Base-by-base conservation (phyloP, 2,329 filamentous ascomycete genomes). In the Epichloe amarillans region DNA sequence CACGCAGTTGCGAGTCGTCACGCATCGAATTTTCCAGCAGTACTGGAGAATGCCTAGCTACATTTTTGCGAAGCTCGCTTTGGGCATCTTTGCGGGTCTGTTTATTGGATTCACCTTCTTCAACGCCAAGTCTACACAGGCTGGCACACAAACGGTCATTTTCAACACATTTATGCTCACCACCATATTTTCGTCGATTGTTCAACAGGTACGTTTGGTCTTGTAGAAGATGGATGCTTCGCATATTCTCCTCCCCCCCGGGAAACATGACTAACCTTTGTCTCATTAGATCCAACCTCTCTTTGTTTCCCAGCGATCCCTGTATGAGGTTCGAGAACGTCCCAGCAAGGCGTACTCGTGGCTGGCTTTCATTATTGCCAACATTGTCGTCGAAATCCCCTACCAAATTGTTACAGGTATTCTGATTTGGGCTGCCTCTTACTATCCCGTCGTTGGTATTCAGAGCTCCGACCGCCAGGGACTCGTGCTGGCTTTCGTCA, bases 31-130 rank as follows among this genome's bases (percentile, higher is more conserved):
- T 5, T 89, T 89, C 66, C 77, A 87, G 60, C 87, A 93, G 62
- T 90, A 90, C 72, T 91, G 87, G 86, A 78, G 87, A 44, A 87
- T 81, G 51, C 87, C 87, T 0, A 73, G 73, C 11, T 93, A 93
- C 66, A 81, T 93, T 60, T 85, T 87, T 64, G 77, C 84, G 51
- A 91, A 91, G 68, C 64, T 78, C 2, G 63, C 74, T 1, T 75
- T 91, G 17, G 82, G 69, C 2, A 55, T 76, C 48, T 72, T 80
- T 51, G 73, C 79, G 23, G 72, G 76, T 6, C 70, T 91, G 2
- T 90, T 90, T 61, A 83, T 89, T 52, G 86, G 84, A 1, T 86
- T 88, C 63, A 84, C 82, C 0, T 87, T 89, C 64, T 87, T 73
- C 67, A 46, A 70, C 3, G 61, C 69, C 5, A 52, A 77, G 6